Evolutionary conservation across 495 filamentous ascomycete species (phyloP), one percentile per base, ranked within the genome.

Genomic region (Tuber indicum): DNA sequence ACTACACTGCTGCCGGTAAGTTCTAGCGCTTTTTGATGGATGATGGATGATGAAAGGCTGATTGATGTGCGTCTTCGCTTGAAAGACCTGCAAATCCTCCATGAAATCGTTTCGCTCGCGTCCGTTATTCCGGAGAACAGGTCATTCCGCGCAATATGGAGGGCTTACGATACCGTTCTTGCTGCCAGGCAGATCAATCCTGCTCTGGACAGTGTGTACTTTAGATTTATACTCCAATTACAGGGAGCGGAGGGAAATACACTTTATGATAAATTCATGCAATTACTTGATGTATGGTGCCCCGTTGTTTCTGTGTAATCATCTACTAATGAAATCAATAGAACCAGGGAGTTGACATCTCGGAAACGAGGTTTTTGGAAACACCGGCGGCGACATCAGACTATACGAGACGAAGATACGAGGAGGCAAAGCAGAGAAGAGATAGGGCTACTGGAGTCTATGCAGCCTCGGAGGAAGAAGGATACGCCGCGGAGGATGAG

Each of bases 71-170:
- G 26, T 36, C 32, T 66, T 36, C 19, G 36, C 23, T 39, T 52
- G 19, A 41, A 71, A 83, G 82, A 83, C 72, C 79, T 83, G 45
- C 78, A 83, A 73, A 83, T 79, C 75, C 76, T 83, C 42, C 79
- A 83, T 73, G 82, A 83, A 69, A 83, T 83, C 69, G 74, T 83
- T 75, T 84, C 78, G 46, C 79, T 83, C 46, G 82, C 82, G 36
- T 76, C 79, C 21, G 79, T 78, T 52, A 76, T 78, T 62, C 79
- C 82, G 39, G 75, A 79, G 23, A 77, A 81, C 23, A 72, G 76
- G 41, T 81, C 82, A 1, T 83, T 83, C 45, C 73, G 75, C 14
- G 58, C 75, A 52, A 76, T 83, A 17, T 83, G 82, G 77, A 74
- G 75, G 45, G 82, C 82, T 72, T 83, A 83, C 58, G 82, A 83